Base-by-base conservation (phyloP, 352 stramenopile species). In the Globisporangium nunn region DNA sequence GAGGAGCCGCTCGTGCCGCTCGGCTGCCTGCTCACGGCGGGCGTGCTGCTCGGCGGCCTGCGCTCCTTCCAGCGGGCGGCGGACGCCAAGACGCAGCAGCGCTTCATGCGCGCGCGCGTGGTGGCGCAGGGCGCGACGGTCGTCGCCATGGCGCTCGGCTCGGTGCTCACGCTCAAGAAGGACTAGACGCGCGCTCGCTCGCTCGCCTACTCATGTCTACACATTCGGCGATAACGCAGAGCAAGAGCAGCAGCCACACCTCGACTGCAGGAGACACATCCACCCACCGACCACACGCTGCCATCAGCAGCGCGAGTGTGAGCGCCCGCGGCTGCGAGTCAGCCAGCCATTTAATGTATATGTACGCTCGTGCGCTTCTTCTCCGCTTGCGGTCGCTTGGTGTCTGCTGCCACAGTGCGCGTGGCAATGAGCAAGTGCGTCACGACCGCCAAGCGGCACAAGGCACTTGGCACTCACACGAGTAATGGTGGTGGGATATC, bases 1-100 rank as follows among this genome's bases (percentile, higher is more conserved):
- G 78, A 91, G 58, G 81, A 93, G 56, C 82, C 82, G 50, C 75
- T 91, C n/a, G 82, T 93, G 49, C 82, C 82, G 31, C 59, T 90
- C 15, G 82, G 82, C 23, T 87, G 74, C 29, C 57, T 87, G 23
- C 71, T 75, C 41, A 93, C 82, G 14, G 74, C 71, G 1, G 80
- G 62, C 5, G 80, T 88, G 54, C 68, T 93, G 29, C 56, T 75
- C 0, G 80, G 81, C 33, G 83, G 81, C 2, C 59, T 93, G 56
- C 67, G 71, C 15, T 88, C 78, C 18, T 93, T 93, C 59, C 68
- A 78, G 35, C 72, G 70, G 40, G 74, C 75, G 17, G 75, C 80
- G 18, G 81, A 93, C 58, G 66, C 74, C 30, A 67, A 59, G 33
- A 90, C 79, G n/a, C 83, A 93, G 70, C 81, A 93, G 66, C 78